phyloP scores from a whole-genome alignment of 495 filamentous ascomycete species.

The Amorphotheca resinae region DNA sequence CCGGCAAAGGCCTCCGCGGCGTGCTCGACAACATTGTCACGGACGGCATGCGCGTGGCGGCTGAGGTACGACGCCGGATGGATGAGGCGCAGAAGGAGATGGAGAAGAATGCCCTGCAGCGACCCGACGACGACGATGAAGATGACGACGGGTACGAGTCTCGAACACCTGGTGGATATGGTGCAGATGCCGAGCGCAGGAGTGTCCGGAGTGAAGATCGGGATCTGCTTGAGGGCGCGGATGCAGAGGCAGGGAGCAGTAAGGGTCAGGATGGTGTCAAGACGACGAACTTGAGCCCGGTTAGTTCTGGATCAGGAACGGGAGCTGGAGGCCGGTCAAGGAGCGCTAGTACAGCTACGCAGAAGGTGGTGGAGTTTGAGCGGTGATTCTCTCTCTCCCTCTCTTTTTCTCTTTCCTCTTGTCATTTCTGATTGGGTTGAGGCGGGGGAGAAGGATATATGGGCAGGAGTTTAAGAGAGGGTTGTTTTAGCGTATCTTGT shows the following conservation, averaged over 20 bases:
- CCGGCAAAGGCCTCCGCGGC: slow-evolving; percentile 71
- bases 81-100: slow-evolving; percentile 84
- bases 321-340: slow-evolving; percentile 2
- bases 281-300: slow-evolving; percentile 4
- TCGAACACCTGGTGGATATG: slow-evolving; percentile 16
- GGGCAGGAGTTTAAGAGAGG: background rate
- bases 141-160: slow-evolving; percentile 56
- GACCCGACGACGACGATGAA: slow-evolving; percentile 56
- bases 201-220: slow-evolving; percentile 60
- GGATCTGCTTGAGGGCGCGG: slow-evolving; percentile 68
- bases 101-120: slow-evolving; percentile 57
- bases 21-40: slow-evolving; percentile 95
- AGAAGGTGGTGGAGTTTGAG: slow-evolving; percentile 33
- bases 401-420: background rate
- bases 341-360: slow-evolving; percentile 21
- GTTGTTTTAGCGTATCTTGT: background rate
- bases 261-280: slow-evolving; percentile 13
- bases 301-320: slow-evolving; percentile 7
- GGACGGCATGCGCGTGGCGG: slow-evolving; percentile 89
- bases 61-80: slow-evolving; percentile 80
- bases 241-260: slow-evolving; percentile 45
- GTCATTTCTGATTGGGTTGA: no score
- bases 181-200: slow-evolving; percentile 39
- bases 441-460: background rate
- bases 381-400: slow-evolving; percentile 3